Conservation (phyloP, 2,329 filamentous ascomycete species). For the Alternaria rosae region DNA sequence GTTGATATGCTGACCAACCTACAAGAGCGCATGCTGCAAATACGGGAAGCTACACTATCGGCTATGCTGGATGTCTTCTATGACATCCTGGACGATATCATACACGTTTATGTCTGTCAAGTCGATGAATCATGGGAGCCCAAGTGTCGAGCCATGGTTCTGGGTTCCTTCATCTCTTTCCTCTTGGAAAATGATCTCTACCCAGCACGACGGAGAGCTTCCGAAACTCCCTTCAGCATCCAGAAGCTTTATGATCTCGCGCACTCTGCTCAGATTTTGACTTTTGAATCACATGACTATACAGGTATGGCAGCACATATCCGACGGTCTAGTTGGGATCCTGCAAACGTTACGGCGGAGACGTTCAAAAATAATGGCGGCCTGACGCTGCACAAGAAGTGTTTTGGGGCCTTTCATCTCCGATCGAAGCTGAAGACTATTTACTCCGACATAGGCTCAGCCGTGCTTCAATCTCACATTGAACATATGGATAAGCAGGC, state of each 20-base stretch:
- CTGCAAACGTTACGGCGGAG: constrained; percentile 4
- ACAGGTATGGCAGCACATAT: constrained; percentile 7
- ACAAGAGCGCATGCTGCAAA: constrained; percentile 10
- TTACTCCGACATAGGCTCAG: constrained; percentile 9
- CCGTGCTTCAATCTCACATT: constrained; percentile 12
- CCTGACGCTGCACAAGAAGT: constrained; percentile 2
- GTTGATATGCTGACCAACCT: not conserved
- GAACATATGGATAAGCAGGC: constrained; percentile 23
- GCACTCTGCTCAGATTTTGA: constrained; percentile 4
- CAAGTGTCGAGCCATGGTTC: constrained; percentile 8
- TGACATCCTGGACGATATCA: constrained; percentile 10
- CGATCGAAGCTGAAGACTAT: constrained; percentile 2
- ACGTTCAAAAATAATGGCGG: constrained; percentile 12
- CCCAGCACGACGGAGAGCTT: constrained; percentile 5
- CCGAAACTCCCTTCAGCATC: constrained; percentile 13
- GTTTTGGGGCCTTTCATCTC: constrained; percentile 9
- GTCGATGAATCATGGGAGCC: constrained; percentile 5
- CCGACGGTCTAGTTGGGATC: constrained; percentile 9
- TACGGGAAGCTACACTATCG: constrained; percentile 8
- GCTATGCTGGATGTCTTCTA: constrained; percentile 9
- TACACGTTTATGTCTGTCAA: constrained; percentile 11
- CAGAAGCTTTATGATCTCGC: constrained; percentile 6
- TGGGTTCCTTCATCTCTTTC: constrained; percentile 11
- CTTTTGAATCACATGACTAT: constrained; percentile 12
- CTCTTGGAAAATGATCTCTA: constrained; percentile 13